Evolutionary conservation across 78 protist species (phyloP).

Genomic region (Chrysochromulina tobinii): DNA sequence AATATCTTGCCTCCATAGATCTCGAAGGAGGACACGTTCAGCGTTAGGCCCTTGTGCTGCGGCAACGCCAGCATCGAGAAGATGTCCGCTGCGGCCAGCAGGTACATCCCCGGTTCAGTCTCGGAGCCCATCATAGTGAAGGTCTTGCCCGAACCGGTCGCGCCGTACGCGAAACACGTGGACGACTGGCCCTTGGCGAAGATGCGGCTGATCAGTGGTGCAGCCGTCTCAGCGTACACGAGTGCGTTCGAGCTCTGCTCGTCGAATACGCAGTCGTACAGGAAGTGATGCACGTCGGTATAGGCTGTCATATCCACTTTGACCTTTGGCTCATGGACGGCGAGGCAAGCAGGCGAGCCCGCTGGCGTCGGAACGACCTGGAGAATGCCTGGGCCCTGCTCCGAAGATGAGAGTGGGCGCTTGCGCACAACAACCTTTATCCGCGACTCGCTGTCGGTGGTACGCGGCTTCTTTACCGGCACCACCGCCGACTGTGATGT

Average conservation of each 20-base stretch:
- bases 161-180: constrained; percentile 32
- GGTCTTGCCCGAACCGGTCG: constrained; percentile 38
- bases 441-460: background rate
- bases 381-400: constrained; percentile 41
- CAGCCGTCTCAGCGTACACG: background rate
- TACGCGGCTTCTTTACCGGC: too few relatives aligned
- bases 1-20: constrained; percentile 38
- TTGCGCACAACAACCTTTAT: constrained; percentile 90
- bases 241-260: constrained; percentile 67
- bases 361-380: background rate
- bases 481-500: too few relatives aligned
- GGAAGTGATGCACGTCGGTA: constrained; percentile 78
- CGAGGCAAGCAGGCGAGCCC: background rate
- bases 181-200: background rate
- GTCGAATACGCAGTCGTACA: constrained; percentile 70
- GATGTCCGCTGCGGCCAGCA: background rate
- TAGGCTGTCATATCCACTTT: constrained; percentile 83
- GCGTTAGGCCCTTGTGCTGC: background rate
- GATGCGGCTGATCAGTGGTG: constrained; percentile 26
- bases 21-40: constrained; percentile 26
- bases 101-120: constrained; percentile 10
- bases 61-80: background rate
- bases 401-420: constrained; percentile 83
- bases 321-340: constrained; percentile 67
- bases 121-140: constrained; percentile 23